These are phyloP conservation scores for Posidonia oceanica DNA, from an alignment of 116 monocot genomes.

Conservation along the genomic window DNA sequence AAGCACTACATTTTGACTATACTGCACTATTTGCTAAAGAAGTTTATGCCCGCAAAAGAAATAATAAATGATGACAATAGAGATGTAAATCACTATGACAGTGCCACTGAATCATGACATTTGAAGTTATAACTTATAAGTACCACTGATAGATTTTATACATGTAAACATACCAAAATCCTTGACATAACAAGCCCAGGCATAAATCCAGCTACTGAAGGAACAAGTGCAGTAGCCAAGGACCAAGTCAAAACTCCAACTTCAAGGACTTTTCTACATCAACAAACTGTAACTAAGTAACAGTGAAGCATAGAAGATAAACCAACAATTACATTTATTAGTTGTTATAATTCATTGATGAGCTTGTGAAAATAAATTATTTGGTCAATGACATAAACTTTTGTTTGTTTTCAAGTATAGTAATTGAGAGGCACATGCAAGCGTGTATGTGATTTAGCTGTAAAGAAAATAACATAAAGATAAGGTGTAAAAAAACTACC, in stretches of 20 bases:
- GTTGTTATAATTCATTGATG: too few relatives aligned
- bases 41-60: too few relatives aligned
- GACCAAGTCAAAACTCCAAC: conserved; percentile 92
- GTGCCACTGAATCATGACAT: background rate
- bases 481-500: too few relatives aligned
- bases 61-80: background rate
- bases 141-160: background rate
- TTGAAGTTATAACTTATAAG: conserved; percentile 3
- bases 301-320: background rate
- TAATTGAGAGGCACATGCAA: too few relatives aligned
- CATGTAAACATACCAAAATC: conserved; percentile 42
- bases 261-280: conserved; percentile 79
- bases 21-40: too few relatives aligned
- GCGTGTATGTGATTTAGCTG: too few relatives aligned
- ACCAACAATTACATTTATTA: background rate
- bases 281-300: background rate
- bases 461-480: too few relatives aligned
- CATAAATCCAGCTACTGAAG: conserved; percentile 81
- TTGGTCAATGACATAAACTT: too few relatives aligned
- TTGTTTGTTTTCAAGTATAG: too few relatives aligned
- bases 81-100: background rate
- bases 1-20: too few relatives aligned
- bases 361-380: too few relatives aligned
- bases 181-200: conserved; percentile 85
- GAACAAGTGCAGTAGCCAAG: conserved; percentile 80